Evolutionary conservation across 2,329 filamentous ascomycete genomes (phyloP), one percentile per base, ranked within the genome.

Genomic region (Aspergillus hortae): DNA sequence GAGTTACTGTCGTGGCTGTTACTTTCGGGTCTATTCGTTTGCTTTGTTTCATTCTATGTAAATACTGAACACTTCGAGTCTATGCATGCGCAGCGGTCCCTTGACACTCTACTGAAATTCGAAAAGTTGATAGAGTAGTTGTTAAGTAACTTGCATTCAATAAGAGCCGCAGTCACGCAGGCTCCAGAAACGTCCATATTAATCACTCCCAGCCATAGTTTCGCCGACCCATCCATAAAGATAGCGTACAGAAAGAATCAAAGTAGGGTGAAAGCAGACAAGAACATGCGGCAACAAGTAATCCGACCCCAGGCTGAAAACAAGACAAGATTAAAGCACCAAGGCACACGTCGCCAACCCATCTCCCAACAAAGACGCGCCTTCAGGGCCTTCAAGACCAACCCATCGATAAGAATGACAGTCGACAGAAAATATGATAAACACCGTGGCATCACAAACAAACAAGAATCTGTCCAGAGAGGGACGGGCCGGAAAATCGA

Each of bases 211-310:
- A 63, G 52, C 63, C 61, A 45, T 57, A 61, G 51, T 58, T 67
- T 67, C 65, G 65, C 65, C 66, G 56, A 56, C 56, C 60, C 58
- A 59, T 56, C 58, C 59, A 56, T 62, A 62, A 65, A 45, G 55
- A 65, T 63, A 61, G 57, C 60, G 52, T 51, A 56, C 56, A 62
- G 49, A 49, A 57, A 57, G 45, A 56, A 62, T 51, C 45, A 55
- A 58, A 58, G 55, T 33, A 53, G 51, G 44, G 52, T 55, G 51
- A 56, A 51, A 54, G 47, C 53, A 61, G 55, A 49, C 42, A 57
- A 53, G 40, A 60, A 17, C 25, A 38, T 45, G 42, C 6, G 23
- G 6, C 51, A 49, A 50, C 43, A 56, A 38, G 43, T 44, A 54
- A 46, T 55, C 52, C 52, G 44, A 54, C 52, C 57, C 53, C 50